Evolutionary conservation across 2,329 filamentous ascomycete species (phyloP), one percentile per base, ranked within the genome.

Genomic region (Paraphoma sp.): DNA sequence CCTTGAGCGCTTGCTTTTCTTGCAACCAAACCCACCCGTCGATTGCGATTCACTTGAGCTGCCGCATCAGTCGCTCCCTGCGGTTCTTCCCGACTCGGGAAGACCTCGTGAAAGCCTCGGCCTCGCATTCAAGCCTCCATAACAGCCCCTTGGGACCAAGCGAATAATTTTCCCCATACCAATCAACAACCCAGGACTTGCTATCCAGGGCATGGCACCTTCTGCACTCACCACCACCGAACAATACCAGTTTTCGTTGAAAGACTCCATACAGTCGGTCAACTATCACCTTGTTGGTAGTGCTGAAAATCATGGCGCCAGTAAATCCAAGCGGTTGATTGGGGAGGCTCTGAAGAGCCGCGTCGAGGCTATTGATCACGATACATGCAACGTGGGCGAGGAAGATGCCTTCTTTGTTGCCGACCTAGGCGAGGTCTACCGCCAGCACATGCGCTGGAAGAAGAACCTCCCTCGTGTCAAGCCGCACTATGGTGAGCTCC

Each of bases 1-100:
- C 33, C 69, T 78, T 59, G 75, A 79, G 65, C 72, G 74, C 70
- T 65, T 77, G 70, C 70, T 83, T 68, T 78, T 82, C 63, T 71
- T 72, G 68, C 74, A 77, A 67, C 71, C 74, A 72, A 75, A 75
- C 72, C 69, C 68, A 66, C 77, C 76, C 67, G 85, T 84, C 79
- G 85, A 82, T 77, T 81, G 85, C 81, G 81, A 82, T 80, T 81
- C 83, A 86, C 33, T 36, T 36, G 90, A 96, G 92, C 94, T 98
- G 95, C 95, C 95, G 95, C 94, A 99, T 99, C 98, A 92, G 91
- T 96, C 90, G 89, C 87, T 87, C 89, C 89, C 87, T 87, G 86
- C 89, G 91, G 90, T 93, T 96, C 94, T 98, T 98, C 94, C 93
- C 97, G 95, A 95, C 92, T 97, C 63, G 91, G 92, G 90, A 90